Conservation (phyloP, 305 asterid species). For the Fraxinus nigra region DNA sequence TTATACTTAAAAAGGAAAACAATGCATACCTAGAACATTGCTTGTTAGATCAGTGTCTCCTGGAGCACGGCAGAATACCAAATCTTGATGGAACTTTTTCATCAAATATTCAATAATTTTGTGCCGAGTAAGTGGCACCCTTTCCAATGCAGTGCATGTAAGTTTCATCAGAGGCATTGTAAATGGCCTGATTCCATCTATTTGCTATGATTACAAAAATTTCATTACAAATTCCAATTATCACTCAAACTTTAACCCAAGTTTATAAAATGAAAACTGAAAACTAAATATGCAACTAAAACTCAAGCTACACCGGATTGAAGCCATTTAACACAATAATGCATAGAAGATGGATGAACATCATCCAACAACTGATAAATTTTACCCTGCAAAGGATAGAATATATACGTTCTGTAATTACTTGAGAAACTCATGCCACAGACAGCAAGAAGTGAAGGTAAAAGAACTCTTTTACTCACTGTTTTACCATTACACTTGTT, state of each 20-base stretch:
- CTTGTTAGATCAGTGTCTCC: slow-evolving; percentile 55
- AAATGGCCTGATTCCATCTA: slow-evolving; percentile 91
- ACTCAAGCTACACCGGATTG: background rate
- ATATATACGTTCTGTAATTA: background rate
- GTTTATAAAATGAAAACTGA: background rate
- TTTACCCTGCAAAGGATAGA: background rate
- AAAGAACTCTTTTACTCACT: background rate
- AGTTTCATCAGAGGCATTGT: slow-evolving; percentile 96
- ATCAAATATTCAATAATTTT: slow-evolving; percentile 64
- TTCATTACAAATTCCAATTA: slow-evolving; percentile 16
- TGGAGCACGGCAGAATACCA: slow-evolving; percentile 83
- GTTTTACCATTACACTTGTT: background rate
- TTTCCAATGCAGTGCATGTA: slow-evolving; percentile 89
- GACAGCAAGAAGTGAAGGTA: background rate
- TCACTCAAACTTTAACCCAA: slow-evolving; percentile 9
- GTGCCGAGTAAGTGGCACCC: slow-evolving; percentile 75
- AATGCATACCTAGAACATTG: slow-evolving; percentile 56
- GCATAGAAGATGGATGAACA: background rate
- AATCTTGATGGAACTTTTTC: slow-evolving; percentile 73
- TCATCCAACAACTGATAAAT: background rate
- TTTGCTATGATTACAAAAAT: slow-evolving; percentile 44
- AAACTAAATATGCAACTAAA: background rate
- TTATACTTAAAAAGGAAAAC: background rate
- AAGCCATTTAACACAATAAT: background rate
- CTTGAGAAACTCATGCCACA: background rate